These are phyloP conservation scores for Speleostelium caveatum DNA, from an alignment of 78 protist species.

Conservation along the genomic window DNA sequence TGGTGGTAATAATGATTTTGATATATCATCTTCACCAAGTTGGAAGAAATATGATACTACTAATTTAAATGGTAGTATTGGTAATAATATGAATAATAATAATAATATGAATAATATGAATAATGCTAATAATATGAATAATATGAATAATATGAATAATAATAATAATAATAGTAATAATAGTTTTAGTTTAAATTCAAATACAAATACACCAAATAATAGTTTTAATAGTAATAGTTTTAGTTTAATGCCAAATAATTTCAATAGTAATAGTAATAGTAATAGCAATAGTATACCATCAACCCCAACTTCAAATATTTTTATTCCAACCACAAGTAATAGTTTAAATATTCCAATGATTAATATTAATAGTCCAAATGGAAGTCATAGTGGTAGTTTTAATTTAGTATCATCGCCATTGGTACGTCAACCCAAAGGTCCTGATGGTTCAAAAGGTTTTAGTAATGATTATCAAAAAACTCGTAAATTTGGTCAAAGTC, in stretches of 20 bases:
- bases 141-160: too few species aligned
- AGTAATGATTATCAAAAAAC: slow-evolving; percentile 34
- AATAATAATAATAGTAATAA: too few species aligned
- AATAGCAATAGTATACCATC: neutral
- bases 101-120: too few species aligned
- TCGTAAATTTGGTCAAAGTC: slow-evolving; percentile 32
- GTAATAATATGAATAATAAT: too few species aligned
- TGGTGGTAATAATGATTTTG: neutral
- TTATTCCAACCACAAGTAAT: neutral
- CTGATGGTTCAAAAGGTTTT: slow-evolving; percentile 83
- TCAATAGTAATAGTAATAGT: neutral
- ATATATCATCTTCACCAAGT: slow-evolving; percentile 23
- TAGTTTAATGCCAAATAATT: neutral
- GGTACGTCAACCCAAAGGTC: slow-evolving; percentile 80
- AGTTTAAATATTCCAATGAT: neutral
- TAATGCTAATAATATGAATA: too few species aligned
- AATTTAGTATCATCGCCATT: slow-evolving; percentile 65
- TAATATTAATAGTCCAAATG: too few species aligned
- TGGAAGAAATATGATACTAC: neutral
- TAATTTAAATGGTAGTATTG: neutral
- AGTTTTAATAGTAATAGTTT: slow-evolving; percentile 1
- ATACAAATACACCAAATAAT: neutral
- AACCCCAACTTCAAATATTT: neutral
- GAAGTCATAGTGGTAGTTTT: slow-evolving; percentile 29
- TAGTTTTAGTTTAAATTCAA: neutral